A percentile compares a stretch with the other conserved stretches of the same genome.
phyloP scores from a whole-genome alignment of 2,329 filamentous ascomycete species.

The Calonectria crousiana region DNA sequence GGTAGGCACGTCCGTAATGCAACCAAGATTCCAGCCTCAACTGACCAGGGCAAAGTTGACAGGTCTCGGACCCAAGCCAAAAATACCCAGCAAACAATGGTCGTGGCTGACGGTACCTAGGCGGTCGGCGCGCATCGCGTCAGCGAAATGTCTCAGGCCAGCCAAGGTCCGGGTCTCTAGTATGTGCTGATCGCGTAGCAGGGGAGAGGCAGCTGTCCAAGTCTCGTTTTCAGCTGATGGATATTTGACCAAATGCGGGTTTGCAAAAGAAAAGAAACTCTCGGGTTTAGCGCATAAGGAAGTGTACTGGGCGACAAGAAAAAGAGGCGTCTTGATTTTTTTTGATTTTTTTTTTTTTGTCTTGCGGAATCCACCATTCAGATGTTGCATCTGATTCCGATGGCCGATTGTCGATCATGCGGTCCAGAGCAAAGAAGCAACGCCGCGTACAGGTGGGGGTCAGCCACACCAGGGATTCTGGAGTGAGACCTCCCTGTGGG shows the following conservation, averaged over 20 bases:
- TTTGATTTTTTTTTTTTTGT: background rate
- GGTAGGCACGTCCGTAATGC: conserved; percentile 6
- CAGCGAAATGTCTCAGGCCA: conserved; percentile 23
- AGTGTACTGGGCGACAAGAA: background rate
- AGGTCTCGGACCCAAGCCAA: conserved; percentile 6
- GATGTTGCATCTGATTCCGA: background rate
- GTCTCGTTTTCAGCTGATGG: conserved; percentile 9
- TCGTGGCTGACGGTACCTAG: conserved; percentile 1
- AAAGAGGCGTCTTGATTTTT: background rate
- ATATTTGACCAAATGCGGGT: background rate
- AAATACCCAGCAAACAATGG: background rate
- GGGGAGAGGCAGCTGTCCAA: background rate
- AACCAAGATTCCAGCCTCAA: conserved; percentile 12
- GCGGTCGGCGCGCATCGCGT: conserved; percentile 4
- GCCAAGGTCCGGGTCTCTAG: background rate
- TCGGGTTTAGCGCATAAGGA: background rate
- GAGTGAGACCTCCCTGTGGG: background rate
- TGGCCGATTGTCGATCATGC: background rate
- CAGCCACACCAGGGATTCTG: conserved; percentile 20
- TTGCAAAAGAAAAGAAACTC: background rate
- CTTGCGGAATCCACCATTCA: background rate
- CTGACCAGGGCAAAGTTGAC: conserved; percentile 11
- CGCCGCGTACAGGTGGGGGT: background rate
- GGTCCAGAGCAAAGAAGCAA: conserved; percentile 7
- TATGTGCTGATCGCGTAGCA: conserved; percentile 3